Evolutionary conservation across 768 basidiomycete genomes (phyloP).

Genomic region (Termitomyces sp.): DNA sequence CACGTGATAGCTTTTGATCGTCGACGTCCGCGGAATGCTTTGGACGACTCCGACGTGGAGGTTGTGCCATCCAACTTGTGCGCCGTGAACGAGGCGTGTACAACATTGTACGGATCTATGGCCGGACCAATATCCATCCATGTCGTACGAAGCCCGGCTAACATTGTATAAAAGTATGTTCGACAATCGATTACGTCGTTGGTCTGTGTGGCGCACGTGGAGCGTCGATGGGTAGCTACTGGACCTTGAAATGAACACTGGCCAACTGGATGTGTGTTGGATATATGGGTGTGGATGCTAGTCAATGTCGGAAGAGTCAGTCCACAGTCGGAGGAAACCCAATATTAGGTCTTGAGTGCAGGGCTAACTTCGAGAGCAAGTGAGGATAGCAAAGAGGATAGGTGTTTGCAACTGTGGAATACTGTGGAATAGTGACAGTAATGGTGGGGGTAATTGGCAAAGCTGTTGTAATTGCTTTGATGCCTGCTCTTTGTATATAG

Average conservation of each 20-base stretch:
- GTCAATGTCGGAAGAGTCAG: not conserved
- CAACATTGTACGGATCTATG: not conserved
- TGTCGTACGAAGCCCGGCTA: not conserved
- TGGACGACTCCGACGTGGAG: not conserved
- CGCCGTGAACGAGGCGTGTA: not conserved
- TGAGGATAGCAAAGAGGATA: not conserved
- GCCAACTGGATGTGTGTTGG: not conserved
- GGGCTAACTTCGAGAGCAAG: too few species aligned
- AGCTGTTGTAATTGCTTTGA: conserved; percentile 1
- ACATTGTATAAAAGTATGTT: conserved; percentile 1
- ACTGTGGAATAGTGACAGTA: too few species aligned
- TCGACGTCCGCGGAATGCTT: not conserved
- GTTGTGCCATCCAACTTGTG: not conserved
- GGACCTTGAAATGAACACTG: not conserved
- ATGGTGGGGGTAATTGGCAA: not conserved
- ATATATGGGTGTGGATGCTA: not conserved
- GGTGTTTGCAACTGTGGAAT: not conserved
- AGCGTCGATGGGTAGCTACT: not conserved
- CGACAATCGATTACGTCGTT: not conserved
- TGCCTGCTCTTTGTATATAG: conserved; percentile 4
- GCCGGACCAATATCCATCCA: not conserved
- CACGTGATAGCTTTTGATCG: conserved; percentile 14
- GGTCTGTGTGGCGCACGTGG: conserved; percentile 8
- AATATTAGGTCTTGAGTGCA: not conserved
- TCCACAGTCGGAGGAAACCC: not conserved